Conservation (phyloP, 495 filamentous ascomycete genomes). For the Podospora australis region DNA sequence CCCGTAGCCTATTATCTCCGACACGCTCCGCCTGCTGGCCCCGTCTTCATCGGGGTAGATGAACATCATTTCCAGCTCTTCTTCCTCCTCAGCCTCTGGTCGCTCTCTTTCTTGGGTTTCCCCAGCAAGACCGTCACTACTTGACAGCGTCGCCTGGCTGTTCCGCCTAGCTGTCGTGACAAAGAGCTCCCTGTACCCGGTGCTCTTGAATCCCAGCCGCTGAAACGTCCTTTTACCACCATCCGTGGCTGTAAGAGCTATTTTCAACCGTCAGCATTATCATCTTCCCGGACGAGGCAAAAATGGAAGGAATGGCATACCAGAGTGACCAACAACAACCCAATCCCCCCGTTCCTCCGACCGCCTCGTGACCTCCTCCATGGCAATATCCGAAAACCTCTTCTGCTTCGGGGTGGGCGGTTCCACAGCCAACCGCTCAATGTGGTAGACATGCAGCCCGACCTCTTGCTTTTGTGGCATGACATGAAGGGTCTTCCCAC, state of each 20-base stretch:
- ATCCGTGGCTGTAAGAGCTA: constrained; percentile 26
- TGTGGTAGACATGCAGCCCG: constrained; percentile 31
- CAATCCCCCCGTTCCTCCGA: constrained; percentile 10
- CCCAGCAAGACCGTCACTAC: not conserved
- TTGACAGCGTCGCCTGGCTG: not conserved
- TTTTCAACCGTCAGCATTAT: not conserved
- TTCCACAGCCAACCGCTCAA: constrained; percentile 21
- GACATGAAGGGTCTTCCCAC: too few species aligned
- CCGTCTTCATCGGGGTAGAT: constrained; percentile 10
- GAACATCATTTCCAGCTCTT: constrained; percentile 7
- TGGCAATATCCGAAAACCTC: constrained; percentile 19
- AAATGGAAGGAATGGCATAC: constrained; percentile 7
- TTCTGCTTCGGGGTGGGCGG: constrained; percentile 2
- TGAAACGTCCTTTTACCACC: constrained; percentile 22
- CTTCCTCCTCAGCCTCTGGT: not conserved
- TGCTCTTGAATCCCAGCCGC: constrained; percentile 22
- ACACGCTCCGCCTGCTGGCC: not conserved
- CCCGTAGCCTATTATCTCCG: not conserved
- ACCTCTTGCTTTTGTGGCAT: too few species aligned
- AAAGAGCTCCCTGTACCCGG: constrained; percentile 27
- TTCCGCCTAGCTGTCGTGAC: not conserved
- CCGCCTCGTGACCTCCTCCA: constrained; percentile 17
- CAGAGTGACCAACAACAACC: constrained; percentile 25
- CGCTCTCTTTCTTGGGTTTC: not conserved
- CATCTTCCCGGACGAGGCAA: not conserved